phyloP scores from a whole-genome alignment of 139 green algal genomes.

The Monoraphidium neglectum region DNA sequence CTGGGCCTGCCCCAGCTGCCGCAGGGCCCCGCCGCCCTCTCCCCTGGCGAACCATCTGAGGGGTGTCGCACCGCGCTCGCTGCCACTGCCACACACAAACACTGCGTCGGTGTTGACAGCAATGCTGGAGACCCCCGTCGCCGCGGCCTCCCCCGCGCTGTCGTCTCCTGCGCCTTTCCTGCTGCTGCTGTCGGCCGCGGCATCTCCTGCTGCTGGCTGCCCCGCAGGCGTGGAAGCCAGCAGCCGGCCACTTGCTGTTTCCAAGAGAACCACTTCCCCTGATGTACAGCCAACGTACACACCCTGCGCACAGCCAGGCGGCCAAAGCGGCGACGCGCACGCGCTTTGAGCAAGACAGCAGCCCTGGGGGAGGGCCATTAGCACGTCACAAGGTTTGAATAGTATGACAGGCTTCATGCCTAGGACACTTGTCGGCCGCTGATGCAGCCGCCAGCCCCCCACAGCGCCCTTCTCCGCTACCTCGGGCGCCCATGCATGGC shows the following conservation, averaged over 20 bases:
- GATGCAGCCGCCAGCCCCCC: too few species aligned
- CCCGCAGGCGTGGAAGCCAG: not conserved
- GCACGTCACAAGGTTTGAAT: too few species aligned
- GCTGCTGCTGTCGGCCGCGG: not conserved
- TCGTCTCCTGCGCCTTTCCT: too few species aligned
- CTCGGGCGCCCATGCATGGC: slow-evolving; percentile 29
- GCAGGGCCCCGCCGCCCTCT: too few species aligned
- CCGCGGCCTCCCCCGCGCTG: too few species aligned
- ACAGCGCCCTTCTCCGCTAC: too few species aligned
- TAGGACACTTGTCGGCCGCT: too few species aligned
- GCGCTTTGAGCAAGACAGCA: not conserved
- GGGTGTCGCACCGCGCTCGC: too few species aligned
- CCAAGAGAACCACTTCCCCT: not conserved
- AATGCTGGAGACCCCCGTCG: slow-evolving; percentile 4
- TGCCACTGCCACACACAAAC: not conserved
- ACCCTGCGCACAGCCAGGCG: slow-evolving; percentile 13
- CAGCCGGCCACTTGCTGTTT: not conserved
- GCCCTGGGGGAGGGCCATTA: not conserved
- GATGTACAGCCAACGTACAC: slow-evolving; percentile 20
- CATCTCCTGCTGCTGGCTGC: not conserved
- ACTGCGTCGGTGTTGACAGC: slow-evolving; percentile 19
- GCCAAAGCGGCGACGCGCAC: too few species aligned
- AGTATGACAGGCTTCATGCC: too few species aligned
- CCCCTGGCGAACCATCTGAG: too few species aligned
- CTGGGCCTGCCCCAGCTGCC: too few species aligned